Evolutionary conservation across 2,329 filamentous ascomycete species (phyloP).

Genomic region (Setomelanomma holmii): DNA sequence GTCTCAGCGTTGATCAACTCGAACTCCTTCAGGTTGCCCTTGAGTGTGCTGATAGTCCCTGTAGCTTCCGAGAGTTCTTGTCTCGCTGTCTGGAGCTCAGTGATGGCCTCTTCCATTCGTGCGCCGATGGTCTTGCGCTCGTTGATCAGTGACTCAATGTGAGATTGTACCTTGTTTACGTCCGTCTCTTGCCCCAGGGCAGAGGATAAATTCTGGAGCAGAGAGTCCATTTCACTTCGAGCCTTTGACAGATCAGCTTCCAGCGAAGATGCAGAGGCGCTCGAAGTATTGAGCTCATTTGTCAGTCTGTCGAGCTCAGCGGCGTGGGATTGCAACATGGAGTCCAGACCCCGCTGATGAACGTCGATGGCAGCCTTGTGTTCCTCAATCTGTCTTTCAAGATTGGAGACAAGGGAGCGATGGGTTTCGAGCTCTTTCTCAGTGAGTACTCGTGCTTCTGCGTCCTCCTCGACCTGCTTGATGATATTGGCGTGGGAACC

Average conservation of each 20-base stretch:
- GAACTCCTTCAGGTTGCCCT: slow-evolving; percentile 54
- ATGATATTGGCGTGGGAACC: slow-evolving; percentile 71
- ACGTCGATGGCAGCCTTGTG: slow-evolving; percentile 63
- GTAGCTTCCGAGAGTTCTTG: slow-evolving; percentile 53
- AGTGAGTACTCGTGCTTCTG: slow-evolving; percentile 64
- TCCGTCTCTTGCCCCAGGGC: slow-evolving; percentile 69
- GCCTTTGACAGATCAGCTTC: slow-evolving; percentile 67
- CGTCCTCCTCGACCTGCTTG: slow-evolving; percentile 71
- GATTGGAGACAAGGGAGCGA: slow-evolving; percentile 59
- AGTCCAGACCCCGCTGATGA: slow-evolving; percentile 61
- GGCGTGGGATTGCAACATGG: slow-evolving; percentile 61
- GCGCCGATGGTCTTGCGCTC: slow-evolving; percentile 54
- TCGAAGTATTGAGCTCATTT: slow-evolving; percentile 41
- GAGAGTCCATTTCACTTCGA: slow-evolving; percentile 64
- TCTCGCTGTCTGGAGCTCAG: slow-evolving; percentile 51
- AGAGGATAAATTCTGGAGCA: slow-evolving; percentile 68
- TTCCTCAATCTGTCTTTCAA: slow-evolving; percentile 64
- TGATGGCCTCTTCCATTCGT: slow-evolving; percentile 52
- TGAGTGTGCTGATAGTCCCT: slow-evolving; percentile 49
- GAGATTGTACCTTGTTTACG: slow-evolving; percentile 49
- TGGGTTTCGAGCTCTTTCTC: slow-evolving; percentile 61
- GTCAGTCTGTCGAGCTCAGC: slow-evolving; percentile 60
- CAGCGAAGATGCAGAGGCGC: slow-evolving; percentile 43
- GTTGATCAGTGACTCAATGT: slow-evolving; percentile 54
- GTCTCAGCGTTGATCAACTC: slow-evolving; percentile 61